These are phyloP conservation scores for Morella rubra DNA, from an alignment of 306 rosid genomes.

Conservation along the genomic window DNA sequence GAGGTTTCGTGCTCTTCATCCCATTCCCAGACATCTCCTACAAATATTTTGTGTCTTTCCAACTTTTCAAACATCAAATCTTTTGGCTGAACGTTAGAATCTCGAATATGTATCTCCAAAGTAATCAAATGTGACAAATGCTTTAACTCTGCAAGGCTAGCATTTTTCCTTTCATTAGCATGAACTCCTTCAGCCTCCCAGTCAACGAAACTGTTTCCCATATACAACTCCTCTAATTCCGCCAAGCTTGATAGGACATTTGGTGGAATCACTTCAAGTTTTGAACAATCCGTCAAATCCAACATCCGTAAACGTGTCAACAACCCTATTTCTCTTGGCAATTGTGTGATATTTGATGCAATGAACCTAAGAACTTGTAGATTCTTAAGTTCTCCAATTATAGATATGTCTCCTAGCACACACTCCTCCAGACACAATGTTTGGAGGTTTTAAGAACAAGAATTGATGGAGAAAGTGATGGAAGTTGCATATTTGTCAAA, in stretches of 20 bases:
- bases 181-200: too few relatives aligned
- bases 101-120: too few relatives aligned
- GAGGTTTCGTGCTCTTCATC: too few relatives aligned
- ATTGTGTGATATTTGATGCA: neutral
- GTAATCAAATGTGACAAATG: too few relatives aligned
- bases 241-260: constrained; percentile 6
- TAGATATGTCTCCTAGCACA: neutral
- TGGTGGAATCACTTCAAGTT: constrained; percentile 8
- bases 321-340: neutral
- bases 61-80: too few relatives aligned
- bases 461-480: neutral
- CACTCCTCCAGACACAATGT: neutral
- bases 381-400: neutral
- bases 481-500: neutral
- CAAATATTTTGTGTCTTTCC: neutral
- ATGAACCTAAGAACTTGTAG: neutral
- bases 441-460: neutral
- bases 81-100: too few relatives aligned
- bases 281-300: constrained; percentile 4
- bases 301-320: neutral
- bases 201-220: too few relatives aligned
- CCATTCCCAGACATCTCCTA: too few relatives aligned
- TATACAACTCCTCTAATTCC: too few relatives aligned
- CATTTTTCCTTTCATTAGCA: too few relatives aligned
- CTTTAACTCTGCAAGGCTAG: too few relatives aligned